A percentile compares a stretch with the other conserved stretches of the same genome.
phyloP scores from a whole-genome alignment of 2,329 filamentous ascomycete species.

The Colletotrichum sp. region DNA sequence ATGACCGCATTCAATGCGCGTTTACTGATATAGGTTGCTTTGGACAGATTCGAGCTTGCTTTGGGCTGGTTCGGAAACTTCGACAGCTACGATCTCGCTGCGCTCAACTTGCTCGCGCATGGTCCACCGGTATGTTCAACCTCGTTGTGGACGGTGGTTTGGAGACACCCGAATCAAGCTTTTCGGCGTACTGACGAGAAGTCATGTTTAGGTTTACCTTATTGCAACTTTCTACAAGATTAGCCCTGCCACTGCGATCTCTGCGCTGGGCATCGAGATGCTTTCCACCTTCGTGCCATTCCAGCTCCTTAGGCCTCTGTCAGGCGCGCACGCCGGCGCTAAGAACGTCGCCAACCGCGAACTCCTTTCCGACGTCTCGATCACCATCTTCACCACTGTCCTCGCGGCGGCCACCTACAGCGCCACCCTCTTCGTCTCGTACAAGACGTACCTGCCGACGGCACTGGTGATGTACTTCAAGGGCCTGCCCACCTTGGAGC shows the following conservation, averaged over 20 bases:
- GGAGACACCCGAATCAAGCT: not conserved
- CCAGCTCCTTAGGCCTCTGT: slow-evolving; percentile 72
- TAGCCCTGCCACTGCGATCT: slow-evolving; percentile 62
- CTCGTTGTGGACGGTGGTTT: not conserved
- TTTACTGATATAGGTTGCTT: slow-evolving; percentile 53
- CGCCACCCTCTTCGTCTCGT: slow-evolving; percentile 72
- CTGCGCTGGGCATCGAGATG: slow-evolving; percentile 71
- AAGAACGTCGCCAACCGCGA: slow-evolving; percentile 62
- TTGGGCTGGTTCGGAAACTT: slow-evolving; percentile 77
- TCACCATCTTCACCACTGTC: slow-evolving; percentile 68
- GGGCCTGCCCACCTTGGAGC: slow-evolving; percentile 71
- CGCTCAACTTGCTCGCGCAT: slow-evolving; percentile 73
- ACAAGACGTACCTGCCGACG: slow-evolving; percentile 72
- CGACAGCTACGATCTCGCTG: slow-evolving; percentile 74
- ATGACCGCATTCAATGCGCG: not conserved
- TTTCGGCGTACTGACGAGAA: not conserved
- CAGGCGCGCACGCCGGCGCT: slow-evolving; percentile 64
- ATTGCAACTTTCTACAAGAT: slow-evolving; percentile 80
- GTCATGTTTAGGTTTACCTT: slow-evolving; percentile 66
- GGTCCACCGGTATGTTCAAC: slow-evolving; percentile 67
- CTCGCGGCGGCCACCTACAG: slow-evolving; percentile 78
- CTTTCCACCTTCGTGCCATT: slow-evolving; percentile 76
- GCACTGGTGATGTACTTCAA: slow-evolving; percentile 79
- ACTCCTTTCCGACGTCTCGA: slow-evolving; percentile 67
- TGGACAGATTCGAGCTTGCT: slow-evolving; percentile 73